Evolutionary conservation across 306 rosid species (phyloP).

Genomic region (Styphnolobium japonicum): DNA sequence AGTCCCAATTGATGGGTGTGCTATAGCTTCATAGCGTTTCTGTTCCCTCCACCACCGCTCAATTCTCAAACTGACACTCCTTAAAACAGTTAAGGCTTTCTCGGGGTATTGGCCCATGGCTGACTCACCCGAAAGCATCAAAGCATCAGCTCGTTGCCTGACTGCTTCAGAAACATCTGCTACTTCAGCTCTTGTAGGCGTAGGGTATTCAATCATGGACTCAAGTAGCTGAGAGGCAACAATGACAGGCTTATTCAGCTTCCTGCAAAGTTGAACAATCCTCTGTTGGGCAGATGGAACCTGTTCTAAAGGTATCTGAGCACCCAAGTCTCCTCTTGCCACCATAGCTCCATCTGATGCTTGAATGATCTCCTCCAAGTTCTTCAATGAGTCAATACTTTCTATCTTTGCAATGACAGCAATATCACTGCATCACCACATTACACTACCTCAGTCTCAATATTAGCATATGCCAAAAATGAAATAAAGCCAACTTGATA

Average conservation of each 20-base stretch:
- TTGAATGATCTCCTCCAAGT: constrained; percentile 87
- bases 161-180: constrained; percentile 99
- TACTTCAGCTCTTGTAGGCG: constrained; percentile 98
- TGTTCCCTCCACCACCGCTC: constrained; percentile 99
- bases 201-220: constrained; percentile 98
- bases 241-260: constrained; percentile 92
- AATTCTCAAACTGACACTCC: constrained; percentile 95
- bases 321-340: constrained; percentile 98
- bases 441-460: background rate
- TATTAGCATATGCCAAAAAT: background rate
- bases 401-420: constrained; percentile 91
- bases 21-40: constrained; percentile 80
- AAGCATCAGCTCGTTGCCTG: constrained; percentile 96
- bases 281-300: constrained; percentile 94
- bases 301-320: constrained; percentile 97
- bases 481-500: background rate
- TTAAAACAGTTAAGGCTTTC: constrained; percentile 87
- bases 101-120: constrained; percentile 99
- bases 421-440: constrained; percentile 50
- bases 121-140: constrained; percentile 99
- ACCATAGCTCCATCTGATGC: constrained; percentile 99
- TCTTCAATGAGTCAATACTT: constrained; percentile 91
- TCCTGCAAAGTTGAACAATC: constrained; percentile 93
- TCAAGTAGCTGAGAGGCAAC: constrained; percentile 99
- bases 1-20: constrained; percentile 70